phyloP scores from a whole-genome alignment of 2,329 filamentous ascomycete species.

The Colletotrichum liaoningense region DNA sequence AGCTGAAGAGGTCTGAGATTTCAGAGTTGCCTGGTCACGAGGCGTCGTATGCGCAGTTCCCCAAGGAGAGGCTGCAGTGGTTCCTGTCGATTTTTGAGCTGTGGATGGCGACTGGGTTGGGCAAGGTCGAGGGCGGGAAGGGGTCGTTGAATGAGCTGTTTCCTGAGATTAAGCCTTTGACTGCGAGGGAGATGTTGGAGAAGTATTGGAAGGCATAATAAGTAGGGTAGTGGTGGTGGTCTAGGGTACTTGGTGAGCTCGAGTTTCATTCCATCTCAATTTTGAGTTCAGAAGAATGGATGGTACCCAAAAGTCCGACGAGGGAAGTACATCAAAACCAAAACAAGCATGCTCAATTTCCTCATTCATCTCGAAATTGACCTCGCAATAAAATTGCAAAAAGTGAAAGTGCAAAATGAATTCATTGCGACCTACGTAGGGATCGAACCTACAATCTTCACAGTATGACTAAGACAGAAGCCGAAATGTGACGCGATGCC shows the following conservation, averaged over 20 bases:
- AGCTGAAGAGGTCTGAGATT: conserved; percentile 45
- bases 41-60: background rate
- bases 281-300: too few species aligned
- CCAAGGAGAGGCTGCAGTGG: conserved; percentile 38
- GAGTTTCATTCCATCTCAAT: background rate
- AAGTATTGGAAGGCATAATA: conserved; percentile 3
- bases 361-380: too few species aligned
- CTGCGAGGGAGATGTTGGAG: conserved; percentile 39
- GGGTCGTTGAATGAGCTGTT: conserved; percentile 42
- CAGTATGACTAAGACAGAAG: conserved; percentile 25
- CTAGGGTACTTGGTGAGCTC: too few species aligned
- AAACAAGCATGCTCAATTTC: too few species aligned
- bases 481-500: conserved; percentile 37
- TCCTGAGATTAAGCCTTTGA: conserved; percentile 40
- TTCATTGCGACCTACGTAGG: conserved; percentile 36
- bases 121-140: conserved; percentile 32
- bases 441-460: conserved; percentile 37
- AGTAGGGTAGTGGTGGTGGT: too few species aligned
- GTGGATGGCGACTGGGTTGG: conserved; percentile 35
- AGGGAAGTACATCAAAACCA: too few species aligned
- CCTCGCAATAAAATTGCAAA: too few species aligned
- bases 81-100: conserved; percentile 39
- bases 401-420: background rate
- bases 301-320: too few species aligned
- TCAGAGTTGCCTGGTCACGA: conserved; percentile 45